phyloP scores from a whole-genome alignment of 1,284 basidiomycete species.

The Blastosporella zonata region DNA sequence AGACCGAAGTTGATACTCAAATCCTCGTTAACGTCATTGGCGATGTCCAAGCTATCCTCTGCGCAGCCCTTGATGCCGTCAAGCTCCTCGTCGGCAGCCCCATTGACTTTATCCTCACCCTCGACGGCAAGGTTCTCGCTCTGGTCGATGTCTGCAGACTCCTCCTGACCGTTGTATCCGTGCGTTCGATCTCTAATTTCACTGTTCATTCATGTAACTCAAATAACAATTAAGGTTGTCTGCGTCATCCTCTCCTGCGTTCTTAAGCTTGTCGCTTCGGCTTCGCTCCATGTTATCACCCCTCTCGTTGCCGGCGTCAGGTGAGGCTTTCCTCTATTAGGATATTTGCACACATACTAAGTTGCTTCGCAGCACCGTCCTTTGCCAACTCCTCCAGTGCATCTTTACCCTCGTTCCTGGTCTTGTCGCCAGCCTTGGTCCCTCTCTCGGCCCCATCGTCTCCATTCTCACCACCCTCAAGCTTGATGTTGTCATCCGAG shows the following conservation, averaged over 20 bases:
- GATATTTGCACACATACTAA: not conserved
- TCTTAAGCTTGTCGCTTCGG: slow-evolving; percentile 29
- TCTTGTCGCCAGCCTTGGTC: slow-evolving; percentile 23
- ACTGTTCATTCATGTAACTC: slow-evolving; percentile 8
- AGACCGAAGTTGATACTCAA: not conserved
- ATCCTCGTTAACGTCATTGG: not conserved
- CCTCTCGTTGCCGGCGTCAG: slow-evolving; percentile 28
- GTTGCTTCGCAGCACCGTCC: slow-evolving; percentile 20
- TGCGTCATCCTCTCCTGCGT: slow-evolving; percentile 36
- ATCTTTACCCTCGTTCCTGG: slow-evolving; percentile 28
- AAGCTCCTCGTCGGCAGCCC: not conserved
- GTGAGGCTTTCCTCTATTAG: slow-evolving; percentile 22
- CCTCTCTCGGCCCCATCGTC: slow-evolving; percentile 20
- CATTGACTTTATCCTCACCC: not conserved
- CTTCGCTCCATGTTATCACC: slow-evolving; percentile 24
- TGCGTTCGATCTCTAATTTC: slow-evolving; percentile 1
- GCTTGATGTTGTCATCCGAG: slow-evolving; percentile 17
- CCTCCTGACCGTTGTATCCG: slow-evolving; percentile 12
- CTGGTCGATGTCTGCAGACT: slow-evolving; percentile 12
- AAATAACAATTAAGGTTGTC: slow-evolving; percentile 23
- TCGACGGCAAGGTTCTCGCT: not conserved
- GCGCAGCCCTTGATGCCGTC: not conserved
- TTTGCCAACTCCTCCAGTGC: slow-evolving; percentile 29
- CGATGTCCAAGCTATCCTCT: not conserved
- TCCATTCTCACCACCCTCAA: slow-evolving; percentile 16